Evolutionary conservation across 345 rosid genomes (phyloP).

Genomic region (Aquilaria sinensis): DNA sequence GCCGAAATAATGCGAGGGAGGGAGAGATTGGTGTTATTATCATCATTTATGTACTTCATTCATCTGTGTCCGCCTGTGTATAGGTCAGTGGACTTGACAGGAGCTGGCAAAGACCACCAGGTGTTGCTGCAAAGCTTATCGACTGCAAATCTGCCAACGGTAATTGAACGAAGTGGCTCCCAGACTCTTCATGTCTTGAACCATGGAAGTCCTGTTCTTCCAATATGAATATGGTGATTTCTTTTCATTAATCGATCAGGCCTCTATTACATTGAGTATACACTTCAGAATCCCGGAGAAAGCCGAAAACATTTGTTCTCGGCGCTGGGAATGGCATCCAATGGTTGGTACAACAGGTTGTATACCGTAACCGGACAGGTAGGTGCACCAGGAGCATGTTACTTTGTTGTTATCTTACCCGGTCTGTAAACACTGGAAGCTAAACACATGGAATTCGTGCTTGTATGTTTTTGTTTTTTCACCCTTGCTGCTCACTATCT

Average conservation of each 20-base stretch:
- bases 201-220: not conserved
- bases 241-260: constrained; percentile 30
- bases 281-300: constrained; percentile 87
- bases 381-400: not conserved
- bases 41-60: not conserved
- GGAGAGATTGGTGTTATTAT: not conserved
- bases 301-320: constrained; percentile 59
- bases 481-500: not conserved
- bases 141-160: constrained; percentile 68
- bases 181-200: not conserved
- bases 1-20: too few species aligned
- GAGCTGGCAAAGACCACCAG: constrained; percentile 91
- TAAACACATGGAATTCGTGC: not conserved
- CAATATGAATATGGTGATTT: not conserved
- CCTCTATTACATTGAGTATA: constrained; percentile 82
- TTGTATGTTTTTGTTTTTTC: too few species aligned
- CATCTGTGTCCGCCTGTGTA: not conserved
- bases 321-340: constrained; percentile 82
- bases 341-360: constrained; percentile 90
- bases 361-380: constrained; percentile 94
- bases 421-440: not conserved
- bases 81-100: constrained; percentile 92
- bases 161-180: constrained; percentile 13
- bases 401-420: not conserved
- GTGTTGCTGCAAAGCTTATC: constrained; percentile 74